Evolutionary conservation across 164 flowering plant species (phyloP).

Genomic region (Chimonanthus salicifolius): DNA sequence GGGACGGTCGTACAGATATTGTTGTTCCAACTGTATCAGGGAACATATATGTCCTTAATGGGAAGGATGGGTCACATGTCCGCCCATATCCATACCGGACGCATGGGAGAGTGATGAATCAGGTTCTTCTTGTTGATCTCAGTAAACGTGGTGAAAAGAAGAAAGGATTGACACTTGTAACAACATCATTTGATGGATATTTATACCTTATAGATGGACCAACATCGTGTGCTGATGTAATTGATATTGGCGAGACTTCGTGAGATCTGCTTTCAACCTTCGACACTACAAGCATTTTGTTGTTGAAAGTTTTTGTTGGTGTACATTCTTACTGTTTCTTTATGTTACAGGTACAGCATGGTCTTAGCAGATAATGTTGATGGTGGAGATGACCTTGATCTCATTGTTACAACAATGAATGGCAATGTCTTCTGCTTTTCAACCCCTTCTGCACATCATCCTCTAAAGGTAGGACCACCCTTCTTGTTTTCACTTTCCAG

Average conservation of each 20-base stretch:
- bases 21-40: constrained; percentile 93
- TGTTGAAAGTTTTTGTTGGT: not conserved
- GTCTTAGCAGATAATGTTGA: constrained; percentile 97
- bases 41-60: constrained; percentile 90
- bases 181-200: constrained; percentile 97
- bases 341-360: constrained; percentile 86
- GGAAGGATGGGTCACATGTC: constrained; percentile 79
- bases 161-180: constrained; percentile 85
- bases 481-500: too few species aligned
- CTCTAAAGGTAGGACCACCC: constrained; percentile 60
- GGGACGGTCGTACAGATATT: constrained; percentile 94
- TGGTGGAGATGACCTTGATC: constrained; percentile 99
- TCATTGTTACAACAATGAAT: constrained; percentile 94
- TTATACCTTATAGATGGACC: constrained; percentile 93
- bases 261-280: constrained; percentile 29
- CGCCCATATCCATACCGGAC: constrained; percentile 94
- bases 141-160: constrained; percentile 74
- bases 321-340: not conserved
- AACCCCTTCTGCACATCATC: constrained; percentile 85
- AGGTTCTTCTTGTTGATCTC: constrained; percentile 87
- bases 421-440: constrained; percentile 99
- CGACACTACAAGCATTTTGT: not conserved
- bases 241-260: constrained; percentile 99
- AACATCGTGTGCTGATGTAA: constrained; percentile 95
- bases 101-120: constrained; percentile 97